Base-by-base conservation (phyloP, 148 eudicot species). In the Arctostaphylos glauca region DNA sequence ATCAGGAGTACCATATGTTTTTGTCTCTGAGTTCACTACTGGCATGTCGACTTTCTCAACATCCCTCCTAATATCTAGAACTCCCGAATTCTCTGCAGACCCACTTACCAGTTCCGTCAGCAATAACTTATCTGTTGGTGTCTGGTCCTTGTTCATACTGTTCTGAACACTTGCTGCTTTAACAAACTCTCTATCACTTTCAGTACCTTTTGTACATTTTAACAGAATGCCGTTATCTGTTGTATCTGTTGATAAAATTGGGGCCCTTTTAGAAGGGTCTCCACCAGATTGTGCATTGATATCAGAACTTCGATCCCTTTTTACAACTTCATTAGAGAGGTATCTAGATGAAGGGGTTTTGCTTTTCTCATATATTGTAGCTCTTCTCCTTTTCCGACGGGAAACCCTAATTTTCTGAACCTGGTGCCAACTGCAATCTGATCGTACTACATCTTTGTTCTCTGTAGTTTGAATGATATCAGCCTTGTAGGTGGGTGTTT, bases 21-120 rank as follows among this genome's bases (percentile, higher is more conserved):
- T 86, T 73, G 64, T 74, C 85, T 82, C 86, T 25, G 77, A 71
- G 23, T 58, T 55, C 62, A 73, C 75, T n/a, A 74, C 76, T 46
- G 86, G 75, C 38, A 60, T 72, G 49, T 81, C 82, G 54, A 85
- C 84, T 78, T 54, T 62, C 77, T 79, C 90, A 47, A 52, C 81
- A 77, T 87, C 78, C 55, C 49, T 67, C 62, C 81, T 67, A 84
- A 64, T 81, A 62, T 66, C 68, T 7, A 85, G 70, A 81, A 52
- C 77, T 50, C 80, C 81, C n/a, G 78, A 79, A 64, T 60, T 82
- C 47, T 85, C 85, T 80, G 78, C 81, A 23, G 80, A 71, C n/a
- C 72, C 84, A 83, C 70, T 86, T 84, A 83, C 88, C 78, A 82
- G 84, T 83, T 72, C 81, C 48, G 38, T 72, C 67, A 76, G 80